A percentile compares a stretch with the other conserved stretches of the same genome.
These are phyloP conservation scores for Leersia perrieri DNA, from an alignment of 176 grass and related monocot species.

Conservation along the genomic window DNA sequence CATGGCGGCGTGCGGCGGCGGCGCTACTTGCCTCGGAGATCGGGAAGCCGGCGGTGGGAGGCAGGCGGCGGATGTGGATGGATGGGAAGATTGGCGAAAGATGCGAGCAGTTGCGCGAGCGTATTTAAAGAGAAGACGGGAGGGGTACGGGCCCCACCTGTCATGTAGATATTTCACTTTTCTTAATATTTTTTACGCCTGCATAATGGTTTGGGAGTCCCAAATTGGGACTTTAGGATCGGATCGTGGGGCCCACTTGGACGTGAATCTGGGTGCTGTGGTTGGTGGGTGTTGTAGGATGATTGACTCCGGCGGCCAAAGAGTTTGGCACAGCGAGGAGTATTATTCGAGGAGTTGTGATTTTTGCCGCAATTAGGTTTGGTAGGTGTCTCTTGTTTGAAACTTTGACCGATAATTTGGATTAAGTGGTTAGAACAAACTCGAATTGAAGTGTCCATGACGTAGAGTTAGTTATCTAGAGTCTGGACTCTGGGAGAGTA, in stretches of 20 bases:
- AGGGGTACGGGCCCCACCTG: background rate
- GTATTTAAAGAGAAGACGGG: slow-evolving; percentile 2
- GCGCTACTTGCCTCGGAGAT: slow-evolving; percentile 41
- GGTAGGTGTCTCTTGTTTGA: background rate
- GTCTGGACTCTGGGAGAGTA: too few species aligned
- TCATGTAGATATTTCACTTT: background rate
- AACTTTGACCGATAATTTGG: background rate
- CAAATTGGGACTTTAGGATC: slow-evolving; percentile 19
- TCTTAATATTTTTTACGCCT: background rate
- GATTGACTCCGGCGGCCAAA: background rate
- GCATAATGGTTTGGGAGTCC: background rate
- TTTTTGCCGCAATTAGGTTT: background rate
- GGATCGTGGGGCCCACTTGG: background rate
- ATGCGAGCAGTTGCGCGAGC: slow-evolving; percentile 17
- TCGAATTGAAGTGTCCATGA: too few species aligned
- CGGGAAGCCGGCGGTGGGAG: slow-evolving; percentile 16
- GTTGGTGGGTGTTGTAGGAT: background rate
- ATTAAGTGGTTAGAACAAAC: background rate
- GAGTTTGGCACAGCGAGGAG: background rate
- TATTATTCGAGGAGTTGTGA: background rate
- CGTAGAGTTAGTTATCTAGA: too few species aligned
- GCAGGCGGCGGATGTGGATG: background rate
- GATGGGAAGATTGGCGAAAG: slow-evolving; percentile 8
- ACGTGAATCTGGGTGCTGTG: background rate
- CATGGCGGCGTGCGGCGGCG: slow-evolving; percentile 37